Percentiles rank a stretch among this genome's conserved stretches.
Conservation (phyloP, 805 yeast species). For the Lipomyces chichibuensis region DNA sequence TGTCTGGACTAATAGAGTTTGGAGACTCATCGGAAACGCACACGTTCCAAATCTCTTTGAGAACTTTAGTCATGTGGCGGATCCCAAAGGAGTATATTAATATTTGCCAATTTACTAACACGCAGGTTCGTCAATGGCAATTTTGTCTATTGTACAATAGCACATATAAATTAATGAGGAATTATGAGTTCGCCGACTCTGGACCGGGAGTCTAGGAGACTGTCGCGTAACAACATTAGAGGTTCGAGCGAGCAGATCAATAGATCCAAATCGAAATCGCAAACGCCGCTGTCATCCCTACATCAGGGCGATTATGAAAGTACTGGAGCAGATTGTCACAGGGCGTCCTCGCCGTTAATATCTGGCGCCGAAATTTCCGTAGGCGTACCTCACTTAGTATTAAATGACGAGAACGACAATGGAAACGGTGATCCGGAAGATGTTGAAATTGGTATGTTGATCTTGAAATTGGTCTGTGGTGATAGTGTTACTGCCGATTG, state of each 20-base stretch:
- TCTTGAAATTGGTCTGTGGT: conserved; percentile 19
- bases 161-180: background rate
- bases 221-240: background rate
- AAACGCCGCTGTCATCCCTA: background rate
- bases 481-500: background rate
- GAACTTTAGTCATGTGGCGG: background rate
- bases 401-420: background rate
- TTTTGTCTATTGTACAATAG: background rate
- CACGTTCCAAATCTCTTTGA: background rate
- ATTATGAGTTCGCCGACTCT: background rate
- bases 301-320: background rate
- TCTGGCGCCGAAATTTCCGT: background rate
- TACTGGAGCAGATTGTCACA: conserved; percentile 19
- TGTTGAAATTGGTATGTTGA: conserved; percentile 18
- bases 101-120: background rate
- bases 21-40: background rate
- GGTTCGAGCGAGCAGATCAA: background rate
- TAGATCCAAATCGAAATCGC: background rate
- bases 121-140: background rate
- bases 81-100: background rate
- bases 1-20: background rate
- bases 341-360: conserved; percentile 22
- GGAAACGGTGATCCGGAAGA: conserved; percentile 12
- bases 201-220: background rate
- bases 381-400: background rate